A percentile compares a stretch with the other conserved stretches of the same genome.
phyloP scores from a whole-genome alignment of 1,284 basidiomycete species.

The Naganishia cerealis region DNA sequence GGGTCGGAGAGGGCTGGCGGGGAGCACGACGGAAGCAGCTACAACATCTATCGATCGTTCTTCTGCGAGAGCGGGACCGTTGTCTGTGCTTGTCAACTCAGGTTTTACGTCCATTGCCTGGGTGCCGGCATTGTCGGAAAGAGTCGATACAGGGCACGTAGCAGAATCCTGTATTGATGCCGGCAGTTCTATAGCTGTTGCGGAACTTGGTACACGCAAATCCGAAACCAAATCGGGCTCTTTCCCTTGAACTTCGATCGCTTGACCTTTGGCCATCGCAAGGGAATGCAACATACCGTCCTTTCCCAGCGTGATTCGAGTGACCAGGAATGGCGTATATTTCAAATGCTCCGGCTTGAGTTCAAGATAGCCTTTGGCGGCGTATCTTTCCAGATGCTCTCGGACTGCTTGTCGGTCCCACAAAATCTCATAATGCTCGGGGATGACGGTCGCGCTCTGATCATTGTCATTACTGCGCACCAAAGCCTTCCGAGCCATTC shows the following conservation, averaged over 20 bases:
- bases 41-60: not conserved
- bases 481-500: slow-evolving; percentile 33
- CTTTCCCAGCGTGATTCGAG: slow-evolving; percentile 20
- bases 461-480: slow-evolving; percentile 35
- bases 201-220: slow-evolving; percentile 5
- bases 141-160: not conserved
- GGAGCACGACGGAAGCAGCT: not conserved
- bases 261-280: slow-evolving; percentile 29
- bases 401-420: slow-evolving; percentile 72
- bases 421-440: slow-evolving; percentile 72
- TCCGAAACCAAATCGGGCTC: slow-evolving; percentile 24
- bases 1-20: not conserved
- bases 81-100: not conserved
- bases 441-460: slow-evolving; percentile 57
- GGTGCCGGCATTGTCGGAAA: not conserved
- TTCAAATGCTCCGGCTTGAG: slow-evolving; percentile 83
- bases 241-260: slow-evolving; percentile 29
- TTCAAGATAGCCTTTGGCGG: slow-evolving; percentile 74
- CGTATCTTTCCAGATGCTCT: slow-evolving; percentile 68
- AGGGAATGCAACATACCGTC: slow-evolving; percentile 28
- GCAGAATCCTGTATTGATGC: not conserved
- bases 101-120: slow-evolving; percentile 4
- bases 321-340: slow-evolving; percentile 88
- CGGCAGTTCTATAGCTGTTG: not conserved
- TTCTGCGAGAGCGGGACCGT: not conserved